Conservation (phyloP, 805 yeast genomes). For the Scheffersomyces stipitis region DNA sequence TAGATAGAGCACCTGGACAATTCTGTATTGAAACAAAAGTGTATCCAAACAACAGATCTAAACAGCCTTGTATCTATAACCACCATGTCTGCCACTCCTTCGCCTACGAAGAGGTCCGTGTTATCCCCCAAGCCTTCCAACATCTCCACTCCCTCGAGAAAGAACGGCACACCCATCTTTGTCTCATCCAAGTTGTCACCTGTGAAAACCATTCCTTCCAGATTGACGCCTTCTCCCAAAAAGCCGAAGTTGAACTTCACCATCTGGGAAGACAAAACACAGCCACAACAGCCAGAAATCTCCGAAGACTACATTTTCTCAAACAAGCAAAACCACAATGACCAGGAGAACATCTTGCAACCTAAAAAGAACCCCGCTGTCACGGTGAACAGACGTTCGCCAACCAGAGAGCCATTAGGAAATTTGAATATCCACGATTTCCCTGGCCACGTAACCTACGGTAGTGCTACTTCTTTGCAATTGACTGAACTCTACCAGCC, state of each 20-base stretch:
- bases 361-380: conserved; percentile 18
- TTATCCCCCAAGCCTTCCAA: conserved; percentile 25
- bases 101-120: conserved; percentile 16
- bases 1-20: too few relatives aligned
- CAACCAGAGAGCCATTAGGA: conserved; percentile 25
- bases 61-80: too few relatives aligned
- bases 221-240: conserved; percentile 14
- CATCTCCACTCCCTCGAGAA: conserved; percentile 10
- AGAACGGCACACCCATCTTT: conserved; percentile 2
- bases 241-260: conserved; percentile 18
- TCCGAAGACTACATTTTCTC: conserved; percentile 3
- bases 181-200: conserved; percentile 2
- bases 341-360: conserved; percentile 43
- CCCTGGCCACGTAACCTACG: conserved; percentile 26
- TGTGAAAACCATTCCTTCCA: background rate
- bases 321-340: conserved; percentile 27
- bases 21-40: too few relatives aligned
- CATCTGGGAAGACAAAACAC: conserved; percentile 19
- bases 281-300: conserved; percentile 1
- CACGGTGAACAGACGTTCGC: background rate
- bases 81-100: conserved; percentile 15
- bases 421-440: conserved; percentile 28
- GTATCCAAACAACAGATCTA: too few relatives aligned
- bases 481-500: conserved; percentile 33
- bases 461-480: conserved; percentile 8